A percentile compares a stretch with the other conserved stretches of the same genome.
Evolutionary conservation across 2,329 filamentous ascomycete genomes (phyloP).

Genomic region (Mariannaea elegans): DNA sequence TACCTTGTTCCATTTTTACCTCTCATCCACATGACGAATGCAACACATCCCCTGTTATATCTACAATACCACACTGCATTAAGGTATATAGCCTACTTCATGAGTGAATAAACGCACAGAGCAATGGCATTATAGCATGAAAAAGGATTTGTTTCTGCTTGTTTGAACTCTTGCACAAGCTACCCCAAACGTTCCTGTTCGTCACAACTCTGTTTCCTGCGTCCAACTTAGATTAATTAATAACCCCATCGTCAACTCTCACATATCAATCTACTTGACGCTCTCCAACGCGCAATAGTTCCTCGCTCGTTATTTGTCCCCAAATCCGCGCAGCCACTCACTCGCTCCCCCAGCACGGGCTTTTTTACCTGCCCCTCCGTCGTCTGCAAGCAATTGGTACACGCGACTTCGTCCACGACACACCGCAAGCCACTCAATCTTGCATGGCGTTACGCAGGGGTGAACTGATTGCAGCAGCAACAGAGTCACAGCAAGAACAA

Average conservation of each 20-base stretch:
- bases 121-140: conserved; percentile 17
- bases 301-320: neutral
- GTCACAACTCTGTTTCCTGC: neutral
- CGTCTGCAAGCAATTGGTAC: conserved; percentile 4
- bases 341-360: neutral
- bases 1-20: conserved; percentile 3
- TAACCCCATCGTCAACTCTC: neutral
- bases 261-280: neutral
- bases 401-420: conserved; percentile 18
- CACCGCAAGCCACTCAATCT: conserved; percentile 17
- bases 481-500: neutral
- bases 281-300: neutral
- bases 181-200: neutral
- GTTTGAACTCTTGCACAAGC: conserved; percentile 3
- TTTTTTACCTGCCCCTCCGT: neutral
- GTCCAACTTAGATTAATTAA: neutral
- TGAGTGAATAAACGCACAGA: neutral
- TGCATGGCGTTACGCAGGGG: conserved; percentile 23
- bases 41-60: neutral
- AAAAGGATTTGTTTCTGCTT: conserved; percentile 21
- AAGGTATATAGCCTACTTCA: neutral
- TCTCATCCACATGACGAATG: neutral
- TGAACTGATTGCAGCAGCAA: conserved; percentile 9
- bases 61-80: neutral
- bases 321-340: neutral